These are phyloP conservation scores for Penicillium sp. DNA, from an alignment of 2,329 filamentous ascomycete species.

Conservation along the genomic window DNA sequence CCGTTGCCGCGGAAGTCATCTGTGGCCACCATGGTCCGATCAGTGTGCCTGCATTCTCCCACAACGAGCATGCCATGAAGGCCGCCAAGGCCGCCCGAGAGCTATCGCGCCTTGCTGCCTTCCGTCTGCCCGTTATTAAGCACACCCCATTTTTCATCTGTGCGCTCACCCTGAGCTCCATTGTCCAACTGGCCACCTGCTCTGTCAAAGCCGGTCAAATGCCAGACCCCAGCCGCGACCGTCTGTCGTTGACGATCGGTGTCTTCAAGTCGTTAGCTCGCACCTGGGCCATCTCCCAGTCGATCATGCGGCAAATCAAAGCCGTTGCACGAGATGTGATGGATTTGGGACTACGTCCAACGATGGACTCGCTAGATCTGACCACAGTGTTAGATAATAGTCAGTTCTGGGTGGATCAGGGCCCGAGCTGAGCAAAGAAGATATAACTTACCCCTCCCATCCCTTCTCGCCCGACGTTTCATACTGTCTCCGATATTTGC, in stretches of 20 bases:
- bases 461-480: not conserved
- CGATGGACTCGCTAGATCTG: slow-evolving; percentile 38
- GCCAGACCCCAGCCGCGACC: slow-evolving; percentile 61
- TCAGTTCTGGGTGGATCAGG: slow-evolving; percentile 38
- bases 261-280: slow-evolving; percentile 67
- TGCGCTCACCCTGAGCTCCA: slow-evolving; percentile 72
- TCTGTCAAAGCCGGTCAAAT: slow-evolving; percentile 58
- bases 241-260: slow-evolving; percentile 75
- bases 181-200: slow-evolving; percentile 81
- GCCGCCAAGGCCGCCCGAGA: slow-evolving; percentile 76
- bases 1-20: slow-evolving; percentile 50
- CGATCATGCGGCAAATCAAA: slow-evolving; percentile 70
- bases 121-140: slow-evolving; percentile 57
- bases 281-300: slow-evolving; percentile 71
- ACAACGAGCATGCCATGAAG: slow-evolving; percentile 68
- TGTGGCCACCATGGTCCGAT: slow-evolving; percentile 43
- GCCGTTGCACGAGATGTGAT: slow-evolving; percentile 75
- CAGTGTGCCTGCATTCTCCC: slow-evolving; percentile 42
- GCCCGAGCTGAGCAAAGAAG: slow-evolving; percentile 20
- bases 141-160: slow-evolving; percentile 86
- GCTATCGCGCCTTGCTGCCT: slow-evolving; percentile 71
- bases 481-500: not conserved
- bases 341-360: slow-evolving; percentile 41
- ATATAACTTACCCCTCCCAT: not conserved
- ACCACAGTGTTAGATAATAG: slow-evolving; percentile 35